These are phyloP conservation scores for Saturnispora diversa DNA, from an alignment of 805 yeast genomes.

Conservation along the genomic window DNA sequence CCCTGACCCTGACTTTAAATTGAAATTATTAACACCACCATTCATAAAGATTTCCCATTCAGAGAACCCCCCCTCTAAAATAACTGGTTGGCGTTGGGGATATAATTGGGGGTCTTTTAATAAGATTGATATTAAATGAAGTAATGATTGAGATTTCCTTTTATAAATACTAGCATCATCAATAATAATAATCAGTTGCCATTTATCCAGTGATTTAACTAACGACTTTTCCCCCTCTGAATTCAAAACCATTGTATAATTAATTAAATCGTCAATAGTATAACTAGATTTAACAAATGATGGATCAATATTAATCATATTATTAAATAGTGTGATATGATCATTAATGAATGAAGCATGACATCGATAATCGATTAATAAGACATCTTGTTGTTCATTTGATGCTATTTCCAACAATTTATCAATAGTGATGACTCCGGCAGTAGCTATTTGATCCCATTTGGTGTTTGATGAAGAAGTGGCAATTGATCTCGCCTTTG, in stretches of 20 bases:
- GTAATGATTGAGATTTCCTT: slow-evolving; percentile 17
- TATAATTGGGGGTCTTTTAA: slow-evolving; percentile 22
- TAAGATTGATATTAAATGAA: slow-evolving; percentile 33
- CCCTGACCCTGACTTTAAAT: not conserved
- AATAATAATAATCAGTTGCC: slow-evolving; percentile 59
- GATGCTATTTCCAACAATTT: slow-evolving; percentile 20
- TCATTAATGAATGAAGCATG: slow-evolving; percentile 49
- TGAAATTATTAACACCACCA: not conserved
- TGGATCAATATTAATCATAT: slow-evolving; percentile 73
- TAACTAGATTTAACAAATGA: slow-evolving; percentile 41
- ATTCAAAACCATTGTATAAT: slow-evolving; percentile 46
- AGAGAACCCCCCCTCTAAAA: slow-evolving; percentile 51
- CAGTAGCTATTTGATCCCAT: too few species aligned
- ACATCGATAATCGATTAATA: slow-evolving; percentile 69
- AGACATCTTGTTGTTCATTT: slow-evolving; percentile 29
- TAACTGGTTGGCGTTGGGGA: slow-evolving; percentile 34
- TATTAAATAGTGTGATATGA: slow-evolving; percentile 49
- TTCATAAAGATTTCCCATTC: slow-evolving; percentile 43
- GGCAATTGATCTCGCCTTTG: too few species aligned
- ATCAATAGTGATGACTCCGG: slow-evolving; percentile 9
- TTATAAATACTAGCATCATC: slow-evolving; percentile 35
- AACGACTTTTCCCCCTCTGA: slow-evolving; percentile 46
- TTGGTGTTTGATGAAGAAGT: too few species aligned
- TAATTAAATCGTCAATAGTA: slow-evolving; percentile 61
- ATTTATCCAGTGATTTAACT: slow-evolving; percentile 47